Evolutionary conservation across 495 filamentous ascomycete species (phyloP), one percentile per base, ranked within the genome.

Genomic region (Hapsidospora chrysogenum): DNA sequence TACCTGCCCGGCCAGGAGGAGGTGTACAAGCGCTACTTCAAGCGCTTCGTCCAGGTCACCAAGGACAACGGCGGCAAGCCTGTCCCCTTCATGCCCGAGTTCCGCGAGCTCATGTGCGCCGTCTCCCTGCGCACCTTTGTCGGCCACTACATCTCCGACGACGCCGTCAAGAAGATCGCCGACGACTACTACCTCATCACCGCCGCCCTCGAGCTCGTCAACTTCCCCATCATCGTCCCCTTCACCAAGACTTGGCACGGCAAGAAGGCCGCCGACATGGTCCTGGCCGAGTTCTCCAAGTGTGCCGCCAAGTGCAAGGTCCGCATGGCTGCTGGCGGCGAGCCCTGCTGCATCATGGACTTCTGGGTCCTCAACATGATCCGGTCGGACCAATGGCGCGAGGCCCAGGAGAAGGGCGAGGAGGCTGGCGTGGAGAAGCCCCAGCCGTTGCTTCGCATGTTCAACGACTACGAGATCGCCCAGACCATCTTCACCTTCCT

Each of bases 111-210:
- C 42, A 93, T 92, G 76, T 89, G 81, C 50, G 86, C 89, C 42
- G 72, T 96, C 25, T 92, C 85, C 25, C 85, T 84, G 63, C 79
- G 92, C 37, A 93, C 89, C 16, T 96, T 96, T 53, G 89, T 94
- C 35, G 92, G 92, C 18, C 78, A 94, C 60, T 95, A 96, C 59
- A 85, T 94, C 52, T 65, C 74, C 36, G 84, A 94, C 42, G 79
- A 79, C 46, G 73, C 77, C 31, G 72, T 94, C 41, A 86, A 92
- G 68, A 89, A 87, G 66, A 87, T 97, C 42, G 80, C 86, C 39
- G 82, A 95, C 51, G 86, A 97, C 56, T 97, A 89, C 58, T 97
- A 92, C 56, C 68, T 82, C 45, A 92, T 96, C 49, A 97, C 89
- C 11, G 92, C 80, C 30, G 89, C 89, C 6, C 72, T 97, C 39